phyloP scores from a whole-genome alignment of 2,329 filamentous ascomycete species.

The Hypoxylon sp. region DNA sequence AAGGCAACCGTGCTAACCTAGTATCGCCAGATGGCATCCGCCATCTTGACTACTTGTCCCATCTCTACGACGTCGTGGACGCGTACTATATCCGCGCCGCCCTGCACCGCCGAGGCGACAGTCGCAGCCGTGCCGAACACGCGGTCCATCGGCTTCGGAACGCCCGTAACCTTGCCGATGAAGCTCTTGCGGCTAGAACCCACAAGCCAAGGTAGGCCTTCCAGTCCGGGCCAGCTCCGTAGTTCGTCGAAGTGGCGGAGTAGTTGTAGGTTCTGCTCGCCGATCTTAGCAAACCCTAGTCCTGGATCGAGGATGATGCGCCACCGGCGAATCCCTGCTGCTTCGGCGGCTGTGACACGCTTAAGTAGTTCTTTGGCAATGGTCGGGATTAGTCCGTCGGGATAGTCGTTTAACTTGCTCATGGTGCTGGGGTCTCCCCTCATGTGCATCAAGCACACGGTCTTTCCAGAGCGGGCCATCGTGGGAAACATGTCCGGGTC shows the following conservation, averaged over 20 bases:
- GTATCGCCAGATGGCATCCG: slow-evolving; percentile 88
- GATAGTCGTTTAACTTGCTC: slow-evolving; percentile 76
- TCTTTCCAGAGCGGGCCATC: slow-evolving; percentile 80
- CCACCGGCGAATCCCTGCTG: slow-evolving; percentile 88
- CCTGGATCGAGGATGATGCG: slow-evolving; percentile 95
- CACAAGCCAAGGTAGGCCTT: slow-evolving; percentile 85
- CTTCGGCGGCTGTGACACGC: slow-evolving; percentile 79
- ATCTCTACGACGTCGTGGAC: slow-evolving; percentile 94
- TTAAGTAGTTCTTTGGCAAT: slow-evolving; percentile 75
- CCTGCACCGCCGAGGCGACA: slow-evolving; percentile 84
- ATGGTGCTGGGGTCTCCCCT: slow-evolving; percentile 88
- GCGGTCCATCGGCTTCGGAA: slow-evolving; percentile 75
- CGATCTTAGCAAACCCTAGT: slow-evolving; percentile 90
- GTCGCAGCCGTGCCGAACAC: slow-evolving; percentile 89
- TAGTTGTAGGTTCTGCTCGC: slow-evolving; percentile 83
- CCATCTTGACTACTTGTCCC: slow-evolving; percentile 84
- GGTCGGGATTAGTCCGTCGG: slow-evolving; percentile 72
- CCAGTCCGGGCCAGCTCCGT: slow-evolving; percentile 71
- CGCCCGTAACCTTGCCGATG: slow-evolving; percentile 83
- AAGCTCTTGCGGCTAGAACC: slow-evolving; percentile 92
- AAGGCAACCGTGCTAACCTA: slow-evolving; percentile 34
- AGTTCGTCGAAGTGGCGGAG: slow-evolving; percentile 75
- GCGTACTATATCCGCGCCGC: slow-evolving; percentile 89
- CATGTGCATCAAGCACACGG: slow-evolving; percentile 92
- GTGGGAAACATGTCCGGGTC: slow-evolving; percentile 86